Base-by-base conservation (phyloP, 352 stramenopile species). In the Phytophthora melonis region DNA sequence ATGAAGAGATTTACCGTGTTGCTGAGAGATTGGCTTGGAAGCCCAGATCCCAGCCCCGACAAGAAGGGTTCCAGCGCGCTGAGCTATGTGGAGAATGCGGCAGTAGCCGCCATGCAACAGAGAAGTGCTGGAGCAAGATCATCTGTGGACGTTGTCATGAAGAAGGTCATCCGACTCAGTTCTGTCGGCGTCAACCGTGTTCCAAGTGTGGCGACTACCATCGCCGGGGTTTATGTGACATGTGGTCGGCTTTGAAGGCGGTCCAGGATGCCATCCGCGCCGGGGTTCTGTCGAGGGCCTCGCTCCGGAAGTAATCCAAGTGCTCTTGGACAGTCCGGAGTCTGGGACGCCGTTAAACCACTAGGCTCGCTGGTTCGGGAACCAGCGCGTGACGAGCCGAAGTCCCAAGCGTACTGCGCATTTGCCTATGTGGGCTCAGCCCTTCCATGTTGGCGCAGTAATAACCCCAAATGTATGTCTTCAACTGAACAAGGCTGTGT, bases 391-490 rank as follows among this genome's bases (percentile, higher is more conserved):
- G 23, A 25, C 23, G 23, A 25, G 23, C 23, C 23, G 23, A 25
- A 25, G 23, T 25, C 23, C 23, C 23, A 25, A 25, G 23, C 23
- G 2, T 25, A 25, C 23, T 25, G 23, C 23, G 27, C n/a, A 18
- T 56, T 66, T 66, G 58, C 60, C 55, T 74, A 61, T 59, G 53
- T 68, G 16, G 66, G 66, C 16, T n/a, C 43, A 60, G 25, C 13
- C 19, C 41, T 59, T 43, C 55, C 55, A 67, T 32, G 50, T 53
- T 41, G 39, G 19, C 16, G 4, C 25, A 49, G 25, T 6, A 9
- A 58, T 30, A 55, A n/a, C n/a, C n/a, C n/a, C n/a, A n/a, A n/a
- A n/a, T n/a, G n/a, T n/a, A n/a, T n/a, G n/a, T n/a, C n/a, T n/a
- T n/a, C n/a, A n/a, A n/a, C n/a, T n/a, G n/a, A n/a, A n/a, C n/a